Conservation (phyloP, 768 basidiomycete species). For the Xerocomellus chrysenteron region DNA sequence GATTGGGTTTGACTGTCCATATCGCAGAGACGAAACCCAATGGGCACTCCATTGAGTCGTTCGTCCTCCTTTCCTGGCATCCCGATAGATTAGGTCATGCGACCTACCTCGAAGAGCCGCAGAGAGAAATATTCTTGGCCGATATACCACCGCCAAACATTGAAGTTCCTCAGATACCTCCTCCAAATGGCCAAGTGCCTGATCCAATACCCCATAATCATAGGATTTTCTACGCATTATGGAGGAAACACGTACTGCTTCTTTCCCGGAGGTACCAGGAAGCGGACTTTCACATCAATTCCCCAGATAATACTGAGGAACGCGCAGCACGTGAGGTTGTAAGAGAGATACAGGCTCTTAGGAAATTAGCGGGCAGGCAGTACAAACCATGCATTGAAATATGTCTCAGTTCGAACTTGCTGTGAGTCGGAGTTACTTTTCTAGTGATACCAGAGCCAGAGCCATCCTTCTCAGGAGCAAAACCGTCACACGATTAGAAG, state of each 20-base stretch:
- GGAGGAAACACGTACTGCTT: constrained; percentile 23
- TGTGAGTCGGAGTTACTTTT: constrained; percentile 44
- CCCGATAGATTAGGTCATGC: constrained; percentile 79
- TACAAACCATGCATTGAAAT: constrained; percentile 71
- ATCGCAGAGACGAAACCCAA: constrained; percentile 75
- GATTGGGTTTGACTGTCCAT: constrained; percentile 75
- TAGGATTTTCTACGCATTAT: constrained; percentile 20
- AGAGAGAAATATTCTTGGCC: constrained; percentile 47
- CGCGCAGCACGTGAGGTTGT: constrained; percentile 21
- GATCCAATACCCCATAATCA: constrained; percentile 25
- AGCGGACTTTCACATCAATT: constrained; percentile 6
- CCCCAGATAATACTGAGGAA: constrained; percentile 13
- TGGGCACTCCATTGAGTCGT: constrained; percentile 58
- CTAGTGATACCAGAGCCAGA: not conserved
- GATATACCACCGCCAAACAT: constrained; percentile 21
- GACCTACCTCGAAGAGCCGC: constrained; percentile 69
- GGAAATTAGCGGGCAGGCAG: constrained; percentile 11
- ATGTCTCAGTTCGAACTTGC: constrained; percentile 75
- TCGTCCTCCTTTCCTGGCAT: constrained; percentile 54
- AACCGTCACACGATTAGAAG: constrained; percentile 61
- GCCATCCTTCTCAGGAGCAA: constrained; percentile 51
- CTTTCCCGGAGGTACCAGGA: constrained; percentile 22
- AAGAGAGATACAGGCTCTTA: constrained; percentile 22
- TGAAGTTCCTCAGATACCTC: constrained; percentile 19
- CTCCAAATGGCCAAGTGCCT: constrained; percentile 17